Evolutionary conservation across 176 grass and related monocot species (phyloP).

Genomic region (Tillandsia fasciculata): DNA sequence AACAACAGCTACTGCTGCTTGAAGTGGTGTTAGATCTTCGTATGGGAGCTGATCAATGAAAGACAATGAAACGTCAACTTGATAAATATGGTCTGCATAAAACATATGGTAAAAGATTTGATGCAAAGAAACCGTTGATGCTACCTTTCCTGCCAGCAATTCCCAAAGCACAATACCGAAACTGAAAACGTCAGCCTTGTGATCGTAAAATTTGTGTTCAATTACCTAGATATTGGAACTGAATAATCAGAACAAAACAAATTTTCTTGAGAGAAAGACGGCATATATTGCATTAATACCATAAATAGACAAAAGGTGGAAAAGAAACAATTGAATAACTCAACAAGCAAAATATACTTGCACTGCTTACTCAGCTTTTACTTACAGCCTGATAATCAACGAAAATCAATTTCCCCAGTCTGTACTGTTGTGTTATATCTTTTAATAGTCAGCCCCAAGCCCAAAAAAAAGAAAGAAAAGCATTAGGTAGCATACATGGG

Average conservation of each 20-base stretch:
- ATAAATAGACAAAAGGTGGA: conserved; percentile 10
- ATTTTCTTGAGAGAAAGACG: too few relatives aligned
- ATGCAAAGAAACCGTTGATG: not conserved
- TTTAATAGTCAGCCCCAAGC: too few relatives aligned
- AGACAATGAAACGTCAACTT: not conserved
- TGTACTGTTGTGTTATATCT: not conserved
- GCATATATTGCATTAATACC: conserved; percentile 18
- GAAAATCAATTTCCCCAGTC: not conserved
- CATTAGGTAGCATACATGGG: too few relatives aligned
- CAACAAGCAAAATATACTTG: not conserved
- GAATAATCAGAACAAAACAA: too few relatives aligned
- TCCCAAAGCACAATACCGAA: conserved; percentile 85
- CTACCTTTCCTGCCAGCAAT: conserved; percentile 66
- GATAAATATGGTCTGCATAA: not conserved
- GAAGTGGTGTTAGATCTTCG: conserved; percentile 73
- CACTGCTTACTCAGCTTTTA: not conserved
- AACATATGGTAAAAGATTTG: conserved; percentile 1
- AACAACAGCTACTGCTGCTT: conserved; percentile 72
- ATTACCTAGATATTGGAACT: conserved; percentile 40
- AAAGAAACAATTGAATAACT: not conserved
- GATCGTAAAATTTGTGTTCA: conserved; percentile 58
- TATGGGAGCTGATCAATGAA: conserved; percentile 55
- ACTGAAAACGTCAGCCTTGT: conserved; percentile 81
- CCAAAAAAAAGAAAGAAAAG: too few relatives aligned
- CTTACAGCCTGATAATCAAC: not conserved